phyloP scores from a whole-genome alignment of 306 rosid species.

The Cicer bijugum region DNA sequence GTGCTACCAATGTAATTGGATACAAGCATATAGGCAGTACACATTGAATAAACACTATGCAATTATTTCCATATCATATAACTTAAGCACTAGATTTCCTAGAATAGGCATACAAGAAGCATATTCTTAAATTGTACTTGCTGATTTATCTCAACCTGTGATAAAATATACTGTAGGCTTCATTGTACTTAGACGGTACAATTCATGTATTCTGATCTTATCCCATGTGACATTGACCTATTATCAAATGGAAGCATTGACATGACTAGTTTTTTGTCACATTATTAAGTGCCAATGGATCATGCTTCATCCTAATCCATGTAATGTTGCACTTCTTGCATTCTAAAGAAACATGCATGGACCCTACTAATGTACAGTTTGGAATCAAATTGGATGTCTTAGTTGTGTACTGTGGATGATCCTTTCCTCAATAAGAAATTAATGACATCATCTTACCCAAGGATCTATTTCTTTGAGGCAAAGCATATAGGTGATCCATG shows the following conservation, averaged over 20 bases:
- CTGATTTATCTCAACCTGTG: not conserved
- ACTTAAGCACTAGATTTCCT: not conserved
- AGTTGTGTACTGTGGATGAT: constrained; percentile 40
- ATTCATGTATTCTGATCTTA: not conserved
- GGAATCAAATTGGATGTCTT: constrained; percentile 29
- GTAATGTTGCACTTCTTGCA: constrained; percentile 29
- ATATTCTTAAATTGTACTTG: not conserved
- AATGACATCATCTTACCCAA: not conserved
- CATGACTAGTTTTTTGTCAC: constrained; percentile 42
- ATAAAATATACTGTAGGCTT: not conserved
- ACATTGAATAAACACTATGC: not conserved
- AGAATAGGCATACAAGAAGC: not conserved
- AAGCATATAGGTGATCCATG: too few relatives aligned
- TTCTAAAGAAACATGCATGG: constrained; percentile 44
- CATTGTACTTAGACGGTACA: constrained; percentile 24
- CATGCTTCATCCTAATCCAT: constrained; percentile 35
- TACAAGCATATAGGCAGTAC: not conserved
- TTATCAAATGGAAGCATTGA: constrained; percentile 34
- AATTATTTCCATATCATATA: constrained; percentile 3
- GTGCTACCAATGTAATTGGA: not conserved
- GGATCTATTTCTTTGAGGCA: not conserved
- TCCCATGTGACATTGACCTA: constrained; percentile 20
- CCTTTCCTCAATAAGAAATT: not conserved
- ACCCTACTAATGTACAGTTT: constrained; percentile 44
- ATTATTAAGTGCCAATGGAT: constrained; percentile 33